Evolutionary conservation across 352 stramenopile species (phyloP), one percentile per base, ranked within the genome.

Genomic region (Peronosclerospora sorghi): DNA sequence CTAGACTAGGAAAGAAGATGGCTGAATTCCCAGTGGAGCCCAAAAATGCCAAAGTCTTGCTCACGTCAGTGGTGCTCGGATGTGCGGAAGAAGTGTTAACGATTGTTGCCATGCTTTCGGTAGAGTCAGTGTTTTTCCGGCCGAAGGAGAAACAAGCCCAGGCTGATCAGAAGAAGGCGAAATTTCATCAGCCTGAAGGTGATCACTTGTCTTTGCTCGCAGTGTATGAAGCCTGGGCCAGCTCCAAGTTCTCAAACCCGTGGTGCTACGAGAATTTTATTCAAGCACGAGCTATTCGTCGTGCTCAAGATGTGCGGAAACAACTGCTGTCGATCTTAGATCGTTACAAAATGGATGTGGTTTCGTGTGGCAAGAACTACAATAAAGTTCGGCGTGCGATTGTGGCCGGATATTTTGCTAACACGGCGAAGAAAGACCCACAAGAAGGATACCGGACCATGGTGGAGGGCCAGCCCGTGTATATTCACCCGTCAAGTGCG

Each of bases 211-310:
- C 96, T 12, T 67, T 99, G 3, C 63, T 99, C 12, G 80, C 80
- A 2, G 95, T 99, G 23, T 99, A 99, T 70, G 93, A 99, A 47
- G 91, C 79, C 29, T 99, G 96, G 96, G 96, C 97, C 55, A 91
- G 95, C 53, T 84, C 80, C 24, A 97, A 97, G 49, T 98, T 98
- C 58, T 95, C 76, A 14, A 98, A 97, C 53, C 92, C 93, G n/a
- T 99, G 97, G 96, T 99, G 96, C 59, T 98, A 95, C 65, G 96
- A 99, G 40, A 98, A 99, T 59, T 99, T 98, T 54, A 89, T 99
- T 35, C 96, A 99, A 59, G 89, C 94, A 14, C 75, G 96, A 9
- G 94, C 91, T 24, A 98, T 99, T 68, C 83, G 84, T 13, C 79
- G 94, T 24, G 95, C 96, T 13, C 93, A 98, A 66, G 96, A 99